phyloP scores from a whole-genome alignment of 768 basidiomycete genomes.

The Mycena metata region DNA sequence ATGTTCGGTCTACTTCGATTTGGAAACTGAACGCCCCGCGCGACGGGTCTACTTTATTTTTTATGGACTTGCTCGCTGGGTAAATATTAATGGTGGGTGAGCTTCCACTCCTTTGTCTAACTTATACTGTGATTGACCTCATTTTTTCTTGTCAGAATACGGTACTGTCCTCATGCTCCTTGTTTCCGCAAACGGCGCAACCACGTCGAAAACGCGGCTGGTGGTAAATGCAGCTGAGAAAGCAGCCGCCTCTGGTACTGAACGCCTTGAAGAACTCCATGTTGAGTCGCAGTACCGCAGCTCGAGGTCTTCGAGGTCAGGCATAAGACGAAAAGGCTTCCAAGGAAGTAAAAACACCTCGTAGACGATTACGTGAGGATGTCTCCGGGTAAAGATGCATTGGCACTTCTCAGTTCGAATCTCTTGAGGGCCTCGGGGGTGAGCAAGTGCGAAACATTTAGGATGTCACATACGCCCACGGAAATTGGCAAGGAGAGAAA shows the following conservation, averaged over 20 bases:
- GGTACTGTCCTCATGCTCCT: not conserved
- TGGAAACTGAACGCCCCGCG: not conserved
- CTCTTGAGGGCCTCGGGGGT: too few relatives aligned
- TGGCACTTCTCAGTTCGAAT: too few relatives aligned
- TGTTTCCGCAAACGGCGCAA: not conserved
- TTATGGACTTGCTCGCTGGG: not conserved
- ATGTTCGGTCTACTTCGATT: constrained; percentile 28
- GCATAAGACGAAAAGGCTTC: constrained; percentile 13
- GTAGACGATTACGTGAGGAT: too few relatives aligned
- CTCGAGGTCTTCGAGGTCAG: constrained; percentile 7
- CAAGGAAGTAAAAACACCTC: not conserved
- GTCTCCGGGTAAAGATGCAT: too few relatives aligned
- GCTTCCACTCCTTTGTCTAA: not conserved
- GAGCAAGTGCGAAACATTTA: too few relatives aligned
- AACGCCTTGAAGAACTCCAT: constrained; percentile 2
- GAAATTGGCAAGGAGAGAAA: too few relatives aligned
- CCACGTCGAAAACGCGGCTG: not conserved
- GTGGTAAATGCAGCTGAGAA: constrained; percentile 5
- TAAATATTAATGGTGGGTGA: not conserved
- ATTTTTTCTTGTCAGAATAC: too few relatives aligned
- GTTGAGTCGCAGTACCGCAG: not conserved
- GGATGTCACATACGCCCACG: too few relatives aligned
- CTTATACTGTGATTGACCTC: too few relatives aligned
- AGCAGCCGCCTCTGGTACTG: not conserved
- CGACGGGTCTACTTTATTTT: not conserved